Evolutionary conservation across 192 early-diverging fungal species (phyloP).

Genomic region (Phlyctochytrium bullatum): DNA sequence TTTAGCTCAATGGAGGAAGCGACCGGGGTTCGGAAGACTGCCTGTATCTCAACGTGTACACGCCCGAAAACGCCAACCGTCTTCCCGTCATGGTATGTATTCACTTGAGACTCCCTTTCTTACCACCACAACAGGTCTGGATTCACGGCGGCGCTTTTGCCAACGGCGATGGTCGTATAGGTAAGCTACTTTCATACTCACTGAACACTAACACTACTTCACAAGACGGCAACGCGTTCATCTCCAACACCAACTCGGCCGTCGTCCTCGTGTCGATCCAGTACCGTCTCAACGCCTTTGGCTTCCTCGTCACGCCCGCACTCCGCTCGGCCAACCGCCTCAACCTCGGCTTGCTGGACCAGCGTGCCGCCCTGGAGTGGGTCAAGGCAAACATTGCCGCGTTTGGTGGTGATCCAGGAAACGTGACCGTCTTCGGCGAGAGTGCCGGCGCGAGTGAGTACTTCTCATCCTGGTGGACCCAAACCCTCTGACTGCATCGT

Average conservation of each 20-base stretch:
- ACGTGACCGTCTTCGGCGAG: conserved; percentile 59
- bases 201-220: no score
- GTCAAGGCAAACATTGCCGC: conserved; percentile 57
- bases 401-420: conserved; percentile 60
- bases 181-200: no score
- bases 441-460: conserved; percentile 49
- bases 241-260: conserved; percentile 6
- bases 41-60: conserved; percentile 37
- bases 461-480: neutral
- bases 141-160: conserved; percentile 42
- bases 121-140: conserved; percentile 25
- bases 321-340: conserved; percentile 3
- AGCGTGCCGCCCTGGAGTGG: conserved; percentile 52
- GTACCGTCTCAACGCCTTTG: conserved; percentile 42
- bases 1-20: no score
- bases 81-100: neutral
- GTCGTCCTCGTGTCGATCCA: conserved; percentile 40
- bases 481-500: neutral
- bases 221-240: conserved; percentile 16
- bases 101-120: conserved; percentile 3
- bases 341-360: conserved; percentile 43
- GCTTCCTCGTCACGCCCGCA: conserved; percentile 27
- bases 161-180: conserved; percentile 13
- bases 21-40: conserved; percentile 39
- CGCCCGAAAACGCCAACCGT: conserved; percentile 11